Percentiles rank a stretch among this genome's conserved stretches.
phyloP scores from a whole-genome alignment of 768 basidiomycete genomes.

The Rhizopogon vulgaris region DNA sequence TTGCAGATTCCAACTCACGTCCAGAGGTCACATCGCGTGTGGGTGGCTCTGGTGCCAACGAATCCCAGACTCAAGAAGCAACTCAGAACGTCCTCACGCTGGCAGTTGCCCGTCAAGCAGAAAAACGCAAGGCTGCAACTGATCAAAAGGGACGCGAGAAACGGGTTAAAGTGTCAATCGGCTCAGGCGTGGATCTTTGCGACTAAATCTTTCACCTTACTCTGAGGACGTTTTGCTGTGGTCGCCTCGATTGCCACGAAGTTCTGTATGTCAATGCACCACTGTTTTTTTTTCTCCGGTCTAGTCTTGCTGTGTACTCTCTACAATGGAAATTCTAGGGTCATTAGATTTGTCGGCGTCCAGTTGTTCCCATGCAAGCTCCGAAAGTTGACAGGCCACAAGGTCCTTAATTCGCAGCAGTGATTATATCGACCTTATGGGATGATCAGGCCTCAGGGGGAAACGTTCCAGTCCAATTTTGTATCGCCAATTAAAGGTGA shows the following conservation, averaged over 20 bases:
- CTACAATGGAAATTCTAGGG: background rate
- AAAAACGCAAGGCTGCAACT: conserved; percentile 28
- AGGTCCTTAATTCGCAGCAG: no score
- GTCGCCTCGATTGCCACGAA: background rate
- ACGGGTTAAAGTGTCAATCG: conserved; percentile 69
- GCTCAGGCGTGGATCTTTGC: conserved; percentile 64
- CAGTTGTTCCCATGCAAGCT: background rate
- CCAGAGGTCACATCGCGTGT: background rate
- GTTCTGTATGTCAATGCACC: background rate
- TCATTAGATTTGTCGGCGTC: background rate
- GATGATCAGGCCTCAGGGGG: no score
- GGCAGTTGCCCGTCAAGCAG: conserved; percentile 10
- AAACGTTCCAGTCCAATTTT: no score
- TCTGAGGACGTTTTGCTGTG: conserved; percentile 1
- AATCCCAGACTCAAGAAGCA: conserved; percentile 37
- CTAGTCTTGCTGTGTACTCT: background rate
- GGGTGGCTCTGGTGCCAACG: conserved; percentile 7
- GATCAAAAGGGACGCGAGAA: conserved; percentile 30
- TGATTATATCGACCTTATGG: no score
- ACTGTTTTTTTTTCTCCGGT: background rate
- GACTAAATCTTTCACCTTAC: conserved; percentile 37
- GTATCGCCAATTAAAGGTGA: no score
- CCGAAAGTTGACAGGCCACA: background rate
- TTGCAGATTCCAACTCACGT: background rate
- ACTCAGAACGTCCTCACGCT: conserved; percentile 23